These are phyloP conservation scores for Leucocoprinus sp. DNA, from an alignment of 768 basidiomycete species.

Conservation along the genomic window DNA sequence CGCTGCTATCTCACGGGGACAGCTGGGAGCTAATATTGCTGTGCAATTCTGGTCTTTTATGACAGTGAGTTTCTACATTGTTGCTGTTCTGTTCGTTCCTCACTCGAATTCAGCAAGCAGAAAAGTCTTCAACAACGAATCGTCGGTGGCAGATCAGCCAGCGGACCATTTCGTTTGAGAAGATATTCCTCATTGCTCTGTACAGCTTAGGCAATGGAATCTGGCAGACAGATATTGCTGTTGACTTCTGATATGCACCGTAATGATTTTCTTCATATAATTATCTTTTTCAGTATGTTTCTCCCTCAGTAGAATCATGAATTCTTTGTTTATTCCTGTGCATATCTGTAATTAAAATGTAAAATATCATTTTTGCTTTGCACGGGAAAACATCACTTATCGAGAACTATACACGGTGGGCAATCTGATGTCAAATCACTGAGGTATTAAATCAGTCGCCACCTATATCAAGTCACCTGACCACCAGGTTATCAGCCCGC, in stretches of 20 bases:
- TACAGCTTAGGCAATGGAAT: constrained; percentile 34
- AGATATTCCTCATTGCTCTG: constrained; percentile 34
- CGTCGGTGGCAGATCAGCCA: constrained; percentile 27
- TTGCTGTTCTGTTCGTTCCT: too few species aligned
- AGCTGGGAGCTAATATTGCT: constrained; percentile 33
- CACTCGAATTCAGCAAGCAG: constrained; percentile 16
- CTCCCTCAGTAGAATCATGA: background rate
- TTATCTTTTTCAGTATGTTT: background rate
- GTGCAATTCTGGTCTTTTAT: constrained; percentile 11
- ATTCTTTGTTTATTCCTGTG: too few species aligned
- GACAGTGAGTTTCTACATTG: too few species aligned
- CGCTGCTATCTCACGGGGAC: constrained; percentile 32
- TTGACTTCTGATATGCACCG: constrained; percentile 29
- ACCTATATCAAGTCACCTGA: too few species aligned
- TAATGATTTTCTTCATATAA: too few species aligned
- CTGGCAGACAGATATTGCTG: constrained; percentile 45
- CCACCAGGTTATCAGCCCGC: too few species aligned
- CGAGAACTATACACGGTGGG: too few species aligned
- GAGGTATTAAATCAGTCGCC: too few species aligned
- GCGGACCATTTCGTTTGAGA: constrained; percentile 31
- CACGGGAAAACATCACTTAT: too few species aligned
- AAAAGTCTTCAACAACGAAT: constrained; percentile 17
- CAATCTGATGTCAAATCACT: too few species aligned
- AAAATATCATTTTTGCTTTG: too few species aligned
- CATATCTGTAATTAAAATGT: too few species aligned